Conservation (phyloP, 2,329 filamentous ascomycete genomes). For the Venturia aucupariae region DNA sequence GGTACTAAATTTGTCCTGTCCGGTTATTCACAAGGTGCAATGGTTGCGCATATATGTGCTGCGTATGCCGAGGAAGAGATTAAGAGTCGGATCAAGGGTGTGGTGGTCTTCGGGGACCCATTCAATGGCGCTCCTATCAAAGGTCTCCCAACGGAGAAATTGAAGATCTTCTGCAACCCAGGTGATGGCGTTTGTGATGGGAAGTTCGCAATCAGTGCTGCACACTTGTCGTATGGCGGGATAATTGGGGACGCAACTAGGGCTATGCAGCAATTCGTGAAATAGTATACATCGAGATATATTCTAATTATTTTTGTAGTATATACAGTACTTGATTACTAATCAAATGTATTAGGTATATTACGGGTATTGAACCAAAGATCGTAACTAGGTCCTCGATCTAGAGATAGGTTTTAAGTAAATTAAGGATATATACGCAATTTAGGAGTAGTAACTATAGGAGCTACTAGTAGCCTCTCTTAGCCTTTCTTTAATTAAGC, state of each 20-base stretch:
- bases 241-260: neutral
- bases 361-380: no score
- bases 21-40: constrained; percentile 26
- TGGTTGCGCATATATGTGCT: constrained; percentile 21
- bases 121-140: constrained; percentile 3
- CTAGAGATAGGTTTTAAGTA: no score
- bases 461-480: no score
- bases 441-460: no score
- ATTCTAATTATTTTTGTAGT: no score
- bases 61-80: constrained; percentile 13
- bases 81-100: constrained; percentile 1
- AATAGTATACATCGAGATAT: no score
- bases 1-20: constrained; percentile 25
- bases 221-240: constrained; percentile 10
- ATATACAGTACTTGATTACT: no score
- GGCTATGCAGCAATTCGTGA: neutral
- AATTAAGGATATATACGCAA: no score
- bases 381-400: no score
- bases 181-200: constrained; percentile 10
- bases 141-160: neutral
- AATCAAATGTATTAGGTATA: no score
- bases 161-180: constrained; percentile 4
- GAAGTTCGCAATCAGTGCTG: constrained; percentile 5
- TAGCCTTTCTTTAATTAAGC: no score
- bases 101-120: constrained; percentile 10